Evolutionary conservation across 805 yeast species (phyloP), one percentile per base, ranked within the genome.

Genomic region (Lipomyces spencermartinsiae): DNA sequence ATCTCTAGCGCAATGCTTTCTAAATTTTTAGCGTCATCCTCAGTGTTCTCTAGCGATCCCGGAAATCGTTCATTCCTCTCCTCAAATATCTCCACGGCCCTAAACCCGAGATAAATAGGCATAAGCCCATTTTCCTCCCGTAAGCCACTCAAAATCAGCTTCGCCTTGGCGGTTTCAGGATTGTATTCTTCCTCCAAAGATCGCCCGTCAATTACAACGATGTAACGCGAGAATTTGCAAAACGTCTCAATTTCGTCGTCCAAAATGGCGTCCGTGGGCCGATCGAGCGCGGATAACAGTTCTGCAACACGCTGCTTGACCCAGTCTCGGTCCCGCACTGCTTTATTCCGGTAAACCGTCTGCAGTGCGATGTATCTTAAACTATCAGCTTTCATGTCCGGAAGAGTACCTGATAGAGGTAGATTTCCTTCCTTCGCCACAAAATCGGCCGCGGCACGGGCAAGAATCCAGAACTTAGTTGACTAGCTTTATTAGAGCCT

Each of bases 381-480:
- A 0, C 97, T 89, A 69, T 87, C 86, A 0, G 97, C 86, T 25
- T 91, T 89, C 97, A 94, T 94, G 76, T 93, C 98, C 0, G 97
- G 97, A 5, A 93, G 75, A 0, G 80, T 83, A 0, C 97, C 97
- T 2, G 89, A 82, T 1, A 92, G 77, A 0, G 97, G 97, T n/a
- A 91, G 80, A 19, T 69, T 67, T 0, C 66, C 65, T 29, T 80
- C 77, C 54, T 58, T 56, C 0, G 61, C 69, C 0, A 87, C 82
- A 76, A 87, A 92, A 7, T 71, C 68, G 56, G 82, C 79, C 61
- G 92, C 79, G 0, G 93, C 90, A 54, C 77, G 78, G 0, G 85
- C 81, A 22, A 86, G 81, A 1, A 84, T 76, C 97, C 97, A 92
- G 74, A 91, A 91, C 4, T 80, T 61, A 4, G 74, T 58, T 8